Percentiles rank a stretch among this genome's conserved stretches.
These are phyloP conservation scores for Polygonum maritimum DNA, from an alignment of 148 eudicot species.

Conservation along the genomic window DNA sequence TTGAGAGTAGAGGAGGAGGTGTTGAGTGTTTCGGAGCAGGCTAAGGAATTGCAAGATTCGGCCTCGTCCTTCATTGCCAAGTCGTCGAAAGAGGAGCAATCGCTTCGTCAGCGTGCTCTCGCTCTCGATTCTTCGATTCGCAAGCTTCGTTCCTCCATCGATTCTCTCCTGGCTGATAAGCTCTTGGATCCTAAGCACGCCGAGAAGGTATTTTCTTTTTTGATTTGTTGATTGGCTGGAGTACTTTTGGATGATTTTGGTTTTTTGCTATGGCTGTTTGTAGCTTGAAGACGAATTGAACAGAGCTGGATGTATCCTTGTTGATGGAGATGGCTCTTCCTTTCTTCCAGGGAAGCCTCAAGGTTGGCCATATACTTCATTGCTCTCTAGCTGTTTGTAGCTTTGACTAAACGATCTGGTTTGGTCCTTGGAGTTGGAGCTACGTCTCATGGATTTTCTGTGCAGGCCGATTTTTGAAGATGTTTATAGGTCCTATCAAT, in stretches of 20 bases:
- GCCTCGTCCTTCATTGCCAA: constrained; percentile 55
- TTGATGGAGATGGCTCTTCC: constrained; percentile 88
- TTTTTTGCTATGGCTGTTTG: neutral
- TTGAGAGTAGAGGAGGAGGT: constrained; percentile 38
- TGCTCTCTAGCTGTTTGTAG: neutral
- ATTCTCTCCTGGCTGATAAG: constrained; percentile 20
- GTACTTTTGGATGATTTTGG: constrained; percentile 7
- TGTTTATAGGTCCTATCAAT: constrained; percentile 87
- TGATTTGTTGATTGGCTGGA: neutral
- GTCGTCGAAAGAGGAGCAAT: constrained; percentile 55
- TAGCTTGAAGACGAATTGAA: constrained; percentile 77
- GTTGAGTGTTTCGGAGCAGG: constrained; percentile 42
- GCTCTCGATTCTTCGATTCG: constrained; percentile 47
- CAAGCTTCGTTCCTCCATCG: constrained; percentile 37
- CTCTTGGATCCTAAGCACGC: constrained; percentile 42
- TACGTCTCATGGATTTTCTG: constrained; percentile 1
- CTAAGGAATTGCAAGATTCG: constrained; percentile 77
- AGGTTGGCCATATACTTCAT: constrained; percentile 22
- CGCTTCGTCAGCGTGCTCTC: constrained; percentile 52
- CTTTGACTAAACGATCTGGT: neutral
- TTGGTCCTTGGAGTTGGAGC: neutral
- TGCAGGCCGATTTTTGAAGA: constrained; percentile 68
- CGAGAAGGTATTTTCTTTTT: constrained; percentile 38
- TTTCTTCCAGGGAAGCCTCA: constrained; percentile 76
- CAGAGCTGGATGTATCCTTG: constrained; percentile 58